Conservation (phyloP, 1,139 yeast genomes). For the Debaryomyces psychrophilus region DNA sequence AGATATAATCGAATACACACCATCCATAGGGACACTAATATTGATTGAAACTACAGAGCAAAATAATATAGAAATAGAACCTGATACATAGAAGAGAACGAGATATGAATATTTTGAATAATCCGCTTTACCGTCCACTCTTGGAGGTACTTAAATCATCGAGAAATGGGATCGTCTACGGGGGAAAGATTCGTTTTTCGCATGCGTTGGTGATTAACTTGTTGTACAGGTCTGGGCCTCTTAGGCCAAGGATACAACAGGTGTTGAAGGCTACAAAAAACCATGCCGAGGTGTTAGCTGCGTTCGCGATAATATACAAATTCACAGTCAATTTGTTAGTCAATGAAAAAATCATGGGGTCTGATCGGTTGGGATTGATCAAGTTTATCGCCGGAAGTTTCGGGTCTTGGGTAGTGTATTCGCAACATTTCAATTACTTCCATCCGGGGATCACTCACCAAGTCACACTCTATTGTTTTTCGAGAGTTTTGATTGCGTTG, state of each 20-base stretch:
- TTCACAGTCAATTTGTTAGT: slow-evolving; percentile 32
- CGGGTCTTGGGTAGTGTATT: slow-evolving; percentile 69
- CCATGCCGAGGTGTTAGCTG: slow-evolving; percentile 70
- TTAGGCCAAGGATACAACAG: slow-evolving; percentile 49
- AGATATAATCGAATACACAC: background rate
- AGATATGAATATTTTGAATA: slow-evolving; percentile 26
- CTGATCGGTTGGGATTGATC: slow-evolving; percentile 29
- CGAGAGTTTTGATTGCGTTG: slow-evolving; percentile 57
- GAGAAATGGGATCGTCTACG: slow-evolving; percentile 64
- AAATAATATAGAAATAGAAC: background rate
- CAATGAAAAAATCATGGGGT: slow-evolving; percentile 40
- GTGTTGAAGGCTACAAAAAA: slow-evolving; percentile 60
- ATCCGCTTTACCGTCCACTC: slow-evolving; percentile 41
- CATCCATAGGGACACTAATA: background rate
- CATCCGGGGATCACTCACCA: slow-evolving; percentile 59
- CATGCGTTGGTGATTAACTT: slow-evolving; percentile 72
- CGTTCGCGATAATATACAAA: slow-evolving; percentile 68
- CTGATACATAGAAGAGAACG: background rate
- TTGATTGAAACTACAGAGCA: background rate
- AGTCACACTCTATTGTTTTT: slow-evolving; percentile 63
- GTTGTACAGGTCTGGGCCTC: slow-evolving; percentile 53
- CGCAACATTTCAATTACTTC: slow-evolving; percentile 54
- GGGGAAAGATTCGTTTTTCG: slow-evolving; percentile 72
- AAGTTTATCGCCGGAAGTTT: slow-evolving; percentile 66
- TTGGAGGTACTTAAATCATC: slow-evolving; percentile 45